Conservation (phyloP, 139 green algal species). For the Volvox africanus region DNA sequence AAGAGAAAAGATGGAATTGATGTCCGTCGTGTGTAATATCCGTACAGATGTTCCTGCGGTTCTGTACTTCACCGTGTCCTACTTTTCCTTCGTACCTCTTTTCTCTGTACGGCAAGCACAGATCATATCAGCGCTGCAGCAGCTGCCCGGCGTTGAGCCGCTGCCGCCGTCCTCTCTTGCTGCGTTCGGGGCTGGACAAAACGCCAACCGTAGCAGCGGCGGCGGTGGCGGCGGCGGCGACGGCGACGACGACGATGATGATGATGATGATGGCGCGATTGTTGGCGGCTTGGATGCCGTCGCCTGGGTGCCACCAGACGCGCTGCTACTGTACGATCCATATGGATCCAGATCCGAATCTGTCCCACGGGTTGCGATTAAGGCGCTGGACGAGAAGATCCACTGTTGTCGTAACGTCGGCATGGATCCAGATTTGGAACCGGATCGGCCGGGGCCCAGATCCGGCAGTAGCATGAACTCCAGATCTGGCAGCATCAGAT, state of each 20-base stretch:
- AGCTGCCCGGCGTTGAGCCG: background rate
- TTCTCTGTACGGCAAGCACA: background rate
- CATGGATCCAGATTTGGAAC: background rate
- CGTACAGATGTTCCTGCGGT: too few species aligned
- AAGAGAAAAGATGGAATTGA: too few species aligned
- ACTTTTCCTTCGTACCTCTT: background rate
- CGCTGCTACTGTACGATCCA: conserved; percentile 10
- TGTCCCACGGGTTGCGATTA: background rate
- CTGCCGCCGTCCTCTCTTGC: background rate
- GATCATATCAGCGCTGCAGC: background rate
- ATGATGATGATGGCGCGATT: background rate
- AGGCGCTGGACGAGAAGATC: conserved; percentile 10
- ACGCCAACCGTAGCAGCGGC: too few species aligned
- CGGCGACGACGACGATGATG: background rate
- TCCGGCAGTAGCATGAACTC: background rate
- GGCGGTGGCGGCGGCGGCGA: too few species aligned
- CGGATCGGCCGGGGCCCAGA: background rate
- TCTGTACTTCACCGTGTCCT: too few species aligned
- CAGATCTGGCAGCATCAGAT: background rate
- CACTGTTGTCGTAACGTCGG: conserved; percentile 14
- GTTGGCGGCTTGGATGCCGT: conserved; percentile 7
- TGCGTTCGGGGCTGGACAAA: too few species aligned
- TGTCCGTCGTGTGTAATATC: too few species aligned
- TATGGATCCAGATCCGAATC: background rate
- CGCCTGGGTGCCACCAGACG: conserved; percentile 9